Evolutionary conservation across 2,329 filamentous ascomycete species (phyloP).

Genomic region (Fusarium staphyleae): DNA sequence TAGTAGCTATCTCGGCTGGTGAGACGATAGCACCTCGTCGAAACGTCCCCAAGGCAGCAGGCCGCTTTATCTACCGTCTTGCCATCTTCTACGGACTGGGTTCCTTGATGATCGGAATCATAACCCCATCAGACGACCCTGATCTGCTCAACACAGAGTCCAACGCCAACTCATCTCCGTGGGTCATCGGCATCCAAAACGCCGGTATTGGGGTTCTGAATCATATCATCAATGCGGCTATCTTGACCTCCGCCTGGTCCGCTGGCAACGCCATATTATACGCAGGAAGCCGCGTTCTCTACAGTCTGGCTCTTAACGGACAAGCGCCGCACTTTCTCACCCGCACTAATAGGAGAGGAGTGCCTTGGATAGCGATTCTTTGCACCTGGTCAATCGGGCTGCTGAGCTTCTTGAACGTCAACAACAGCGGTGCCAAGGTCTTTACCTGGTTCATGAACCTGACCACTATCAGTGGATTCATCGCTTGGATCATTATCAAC

Average conservation of each 20-base stretch:
- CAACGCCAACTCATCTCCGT: slow-evolving; percentile 64
- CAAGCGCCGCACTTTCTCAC: slow-evolving; percentile 70
- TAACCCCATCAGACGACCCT: slow-evolving; percentile 69
- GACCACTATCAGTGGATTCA: not conserved
- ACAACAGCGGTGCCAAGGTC: not conserved
- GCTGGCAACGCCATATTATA: slow-evolving; percentile 68
- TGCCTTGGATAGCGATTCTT: slow-evolving; percentile 63
- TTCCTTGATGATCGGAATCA: slow-evolving; percentile 65
- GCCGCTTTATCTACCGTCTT: slow-evolving; percentile 68
- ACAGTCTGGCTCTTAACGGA: slow-evolving; percentile 69
- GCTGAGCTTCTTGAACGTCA: not conserved
- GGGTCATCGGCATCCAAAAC: slow-evolving; percentile 71
- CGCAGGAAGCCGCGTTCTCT: slow-evolving; percentile 73
- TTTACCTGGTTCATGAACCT: slow-evolving; percentile 4
- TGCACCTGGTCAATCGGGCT: slow-evolving; percentile 60
- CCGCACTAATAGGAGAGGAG: slow-evolving; percentile 65
- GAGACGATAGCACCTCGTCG: slow-evolving; percentile 69
- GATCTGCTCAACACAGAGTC: slow-evolving; percentile 63
- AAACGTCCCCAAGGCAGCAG: slow-evolving; percentile 71
- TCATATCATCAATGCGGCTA: slow-evolving; percentile 71
- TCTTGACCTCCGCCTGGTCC: slow-evolving; percentile 70
- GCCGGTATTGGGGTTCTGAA: slow-evolving; percentile 69
- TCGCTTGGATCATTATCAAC: slow-evolving; percentile 61
- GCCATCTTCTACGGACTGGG: slow-evolving; percentile 68
- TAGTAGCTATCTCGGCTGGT: slow-evolving; percentile 68